Evolutionary conservation across 306 rosid species (phyloP), one percentile per base, ranked within the genome.

Genomic region (Prunus campanulata): DNA sequence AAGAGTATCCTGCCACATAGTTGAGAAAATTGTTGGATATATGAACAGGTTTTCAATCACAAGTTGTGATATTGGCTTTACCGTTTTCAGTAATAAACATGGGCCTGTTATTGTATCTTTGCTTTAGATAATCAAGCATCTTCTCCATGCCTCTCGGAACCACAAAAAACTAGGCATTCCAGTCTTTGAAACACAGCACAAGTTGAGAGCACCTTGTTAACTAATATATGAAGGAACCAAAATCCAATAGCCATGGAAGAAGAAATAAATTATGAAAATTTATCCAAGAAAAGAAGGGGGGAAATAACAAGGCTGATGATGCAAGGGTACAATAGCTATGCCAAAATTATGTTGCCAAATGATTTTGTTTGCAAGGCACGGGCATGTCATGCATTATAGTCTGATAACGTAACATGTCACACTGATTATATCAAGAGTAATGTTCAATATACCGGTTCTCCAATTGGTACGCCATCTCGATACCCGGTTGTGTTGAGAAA

Each of bases 71-170:
- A 57, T 66, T 11, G 39, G 67, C 85, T n/a, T n/a, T 8, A 89
- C 97, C 97, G 30, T 89, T 91, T 86, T 91, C 97, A 11, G 91
- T 89, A 8, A 91, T 83, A 80, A 82, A 83, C 80, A 86, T 82
- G 73, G 90, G 88, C 39, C 74, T 74, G 80, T 85, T 83, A 42
- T 81, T 74, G 72, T 89, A 91, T 79, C 84, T 89, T 19, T 69
- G 72, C 69, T 80, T 91, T 3, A 86, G 19, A 74, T 89, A 82
- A 70, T 91, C 87, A 18, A 24, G 25, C 32, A 69, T 55, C 66
- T 85, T 80, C 80, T 88, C 91, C 82, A 91, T 46, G 60, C 92
- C 91, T 19, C 70, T 72, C 49, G 97, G 97, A 87, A 89, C 93
- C 66, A 89, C 90, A 74, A 78, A 89, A 81, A 86, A 83, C 6